A percentile compares a stretch with the other conserved stretches of the same genome.
Conservation (phyloP, 176 grass and related monocot genomes). For the Carex parvula region DNA sequence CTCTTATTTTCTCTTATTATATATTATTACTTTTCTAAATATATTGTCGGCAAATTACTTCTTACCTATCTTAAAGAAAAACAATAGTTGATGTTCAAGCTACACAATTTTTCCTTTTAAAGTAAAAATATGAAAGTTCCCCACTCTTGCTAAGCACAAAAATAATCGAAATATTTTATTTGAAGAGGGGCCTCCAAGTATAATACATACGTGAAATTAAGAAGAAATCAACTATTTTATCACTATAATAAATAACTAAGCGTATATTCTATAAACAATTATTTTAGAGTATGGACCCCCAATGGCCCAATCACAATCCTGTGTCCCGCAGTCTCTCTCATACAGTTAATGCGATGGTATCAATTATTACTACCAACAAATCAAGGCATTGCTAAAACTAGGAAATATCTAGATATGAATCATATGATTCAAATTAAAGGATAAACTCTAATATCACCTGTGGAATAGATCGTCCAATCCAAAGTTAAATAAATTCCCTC, state of each 20-base stretch:
- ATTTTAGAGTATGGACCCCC: background rate
- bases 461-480: background rate
- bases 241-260: background rate
- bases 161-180: too few species aligned
- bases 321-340: background rate
- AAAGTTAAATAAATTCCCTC: background rate
- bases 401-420: constrained; percentile 10
- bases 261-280: background rate
- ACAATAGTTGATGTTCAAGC: too few species aligned
- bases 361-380: background rate
- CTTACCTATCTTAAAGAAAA: too few species aligned
- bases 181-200: too few species aligned
- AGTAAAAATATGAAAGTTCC: too few species aligned
- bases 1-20: too few species aligned
- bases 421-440: background rate
- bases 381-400: background rate
- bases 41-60: too few species aligned
- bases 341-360: background rate
- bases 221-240: too few species aligned
- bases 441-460: background rate
- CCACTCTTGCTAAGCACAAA: too few species aligned
- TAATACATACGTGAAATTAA: too few species aligned
- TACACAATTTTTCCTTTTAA: too few species aligned
- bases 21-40: too few species aligned
- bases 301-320: background rate